Percentiles rank a stretch among this genome's conserved stretches.
Conservation (phyloP, 495 filamentous ascomycete species). For the Lepraria neglecta region DNA sequence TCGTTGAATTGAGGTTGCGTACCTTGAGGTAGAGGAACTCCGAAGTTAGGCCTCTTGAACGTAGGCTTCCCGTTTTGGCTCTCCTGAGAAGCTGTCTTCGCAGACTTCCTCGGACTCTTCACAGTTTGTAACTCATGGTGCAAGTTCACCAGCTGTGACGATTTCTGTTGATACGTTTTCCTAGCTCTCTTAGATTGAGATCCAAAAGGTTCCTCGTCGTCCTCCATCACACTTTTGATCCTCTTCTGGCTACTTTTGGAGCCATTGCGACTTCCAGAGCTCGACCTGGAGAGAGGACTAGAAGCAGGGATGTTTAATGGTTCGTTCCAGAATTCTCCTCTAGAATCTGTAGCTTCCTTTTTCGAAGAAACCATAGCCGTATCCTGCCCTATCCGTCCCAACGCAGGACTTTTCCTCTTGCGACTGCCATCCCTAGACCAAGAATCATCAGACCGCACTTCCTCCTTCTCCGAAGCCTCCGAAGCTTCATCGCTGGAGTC, state of each 20-base stretch:
- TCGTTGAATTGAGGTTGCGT: neutral
- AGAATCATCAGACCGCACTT: too few species aligned
- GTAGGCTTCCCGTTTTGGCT: neutral
- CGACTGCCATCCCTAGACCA: too few species aligned
- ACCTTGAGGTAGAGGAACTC: neutral
- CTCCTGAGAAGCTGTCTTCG: neutral
- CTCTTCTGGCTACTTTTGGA: constrained; percentile 13
- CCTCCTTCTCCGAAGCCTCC: too few species aligned
- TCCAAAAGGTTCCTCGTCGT: neutral
- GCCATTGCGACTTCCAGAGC: neutral
- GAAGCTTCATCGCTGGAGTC: too few species aligned
- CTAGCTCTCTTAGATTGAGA: neutral
- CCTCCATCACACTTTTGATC: neutral
- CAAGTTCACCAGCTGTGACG: too few species aligned
- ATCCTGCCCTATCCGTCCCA: too few species aligned
- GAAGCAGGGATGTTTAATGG: neutral
- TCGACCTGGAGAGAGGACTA: neutral
- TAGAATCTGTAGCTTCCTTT: too few species aligned
- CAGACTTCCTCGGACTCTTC: neutral
- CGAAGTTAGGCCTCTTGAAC: neutral
- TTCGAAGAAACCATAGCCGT: too few species aligned
- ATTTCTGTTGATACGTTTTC: neutral
- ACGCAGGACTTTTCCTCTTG: too few species aligned
- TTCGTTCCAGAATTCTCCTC: too few species aligned
- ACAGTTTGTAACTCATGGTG: neutral